These are phyloP conservation scores for Solanum dulcamara DNA, from an alignment of 257 asterid genomes.

Conservation along the genomic window DNA sequence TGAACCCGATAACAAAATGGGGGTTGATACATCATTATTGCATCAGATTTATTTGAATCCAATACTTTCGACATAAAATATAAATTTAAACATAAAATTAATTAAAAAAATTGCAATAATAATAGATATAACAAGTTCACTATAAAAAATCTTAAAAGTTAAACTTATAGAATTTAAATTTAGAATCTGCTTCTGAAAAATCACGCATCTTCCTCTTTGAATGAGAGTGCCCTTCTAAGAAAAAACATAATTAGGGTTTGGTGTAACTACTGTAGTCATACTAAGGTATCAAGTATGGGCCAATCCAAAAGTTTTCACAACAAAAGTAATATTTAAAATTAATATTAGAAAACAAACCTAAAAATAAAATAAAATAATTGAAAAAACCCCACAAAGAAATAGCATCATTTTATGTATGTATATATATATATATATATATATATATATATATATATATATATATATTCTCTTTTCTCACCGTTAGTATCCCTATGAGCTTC, in stretches of 20 bases:
- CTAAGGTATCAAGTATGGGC: background rate
- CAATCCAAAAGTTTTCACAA: background rate
- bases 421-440: background rate
- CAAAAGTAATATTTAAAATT: background rate
- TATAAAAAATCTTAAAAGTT: background rate
- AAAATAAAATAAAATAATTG: background rate
- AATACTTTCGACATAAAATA: background rate
- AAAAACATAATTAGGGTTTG: slow-evolving; percentile 14
- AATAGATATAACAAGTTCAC: background rate
- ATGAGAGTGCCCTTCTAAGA: background rate
- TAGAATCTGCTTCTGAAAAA: background rate
- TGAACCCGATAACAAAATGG: background rate
- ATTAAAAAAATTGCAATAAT: background rate
- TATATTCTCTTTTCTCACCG: background rate
- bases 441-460: background rate
- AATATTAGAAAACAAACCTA: too few species aligned
- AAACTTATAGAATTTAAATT: background rate
- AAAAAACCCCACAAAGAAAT: background rate
- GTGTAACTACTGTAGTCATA: background rate
- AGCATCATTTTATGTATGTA: background rate
- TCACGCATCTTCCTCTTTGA: background rate
- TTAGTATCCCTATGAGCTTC: slow-evolving; percentile 3
- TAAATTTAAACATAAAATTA: background rate
- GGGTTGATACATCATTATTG: background rate
- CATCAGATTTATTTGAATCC: background rate